phyloP scores from a whole-genome alignment of 495 filamentous ascomycete genomes.

The Aspergillus egyptiacus region DNA sequence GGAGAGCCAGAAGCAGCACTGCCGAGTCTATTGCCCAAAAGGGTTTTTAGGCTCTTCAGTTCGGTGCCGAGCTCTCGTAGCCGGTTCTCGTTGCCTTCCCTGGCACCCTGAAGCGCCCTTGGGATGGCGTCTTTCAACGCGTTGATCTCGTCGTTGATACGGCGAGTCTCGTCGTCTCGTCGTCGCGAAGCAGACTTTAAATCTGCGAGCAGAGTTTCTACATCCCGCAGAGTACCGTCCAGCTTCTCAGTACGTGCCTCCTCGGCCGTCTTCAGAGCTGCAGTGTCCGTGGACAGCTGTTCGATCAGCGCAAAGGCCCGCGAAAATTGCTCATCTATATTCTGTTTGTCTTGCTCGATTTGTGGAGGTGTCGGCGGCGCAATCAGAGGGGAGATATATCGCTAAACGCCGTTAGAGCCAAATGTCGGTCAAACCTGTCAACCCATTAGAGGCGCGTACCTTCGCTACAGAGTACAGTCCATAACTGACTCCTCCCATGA shows the following conservation, averaged over 20 bases:
- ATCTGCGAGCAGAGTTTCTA: constrained; percentile 74
- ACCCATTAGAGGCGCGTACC: constrained; percentile 43
- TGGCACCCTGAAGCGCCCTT: constrained; percentile 78
- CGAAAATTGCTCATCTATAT: constrained; percentile 86
- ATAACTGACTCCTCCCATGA: constrained; percentile 78
- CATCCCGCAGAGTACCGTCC: constrained; percentile 72
- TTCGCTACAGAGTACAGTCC: constrained; percentile 83
- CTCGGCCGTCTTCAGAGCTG: constrained; percentile 78
- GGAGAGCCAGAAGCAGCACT: constrained; percentile 31
- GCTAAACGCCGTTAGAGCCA: constrained; percentile 40
- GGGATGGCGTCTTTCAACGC: constrained; percentile 78
- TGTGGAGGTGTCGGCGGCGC: constrained; percentile 89
- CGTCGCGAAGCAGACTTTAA: constrained; percentile 71
- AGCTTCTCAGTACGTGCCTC: constrained; percentile 76
- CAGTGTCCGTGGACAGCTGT: constrained; percentile 84
- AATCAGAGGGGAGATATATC: constrained; percentile 86
- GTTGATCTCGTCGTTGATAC: constrained; percentile 81
- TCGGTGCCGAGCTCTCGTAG: constrained; percentile 82
- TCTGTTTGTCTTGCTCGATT: constrained; percentile 84
- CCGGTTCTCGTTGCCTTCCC: constrained; percentile 71
- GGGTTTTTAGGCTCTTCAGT: constrained; percentile 83
- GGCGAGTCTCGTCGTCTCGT: constrained; percentile 77
- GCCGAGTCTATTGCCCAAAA: constrained; percentile 76
- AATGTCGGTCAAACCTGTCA: background rate
- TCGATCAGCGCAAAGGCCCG: constrained; percentile 88